A percentile compares a stretch with the other conserved stretches of the same genome.
Conservation (phyloP, 1,139 yeast species). For the Diutina catenulata region DNA sequence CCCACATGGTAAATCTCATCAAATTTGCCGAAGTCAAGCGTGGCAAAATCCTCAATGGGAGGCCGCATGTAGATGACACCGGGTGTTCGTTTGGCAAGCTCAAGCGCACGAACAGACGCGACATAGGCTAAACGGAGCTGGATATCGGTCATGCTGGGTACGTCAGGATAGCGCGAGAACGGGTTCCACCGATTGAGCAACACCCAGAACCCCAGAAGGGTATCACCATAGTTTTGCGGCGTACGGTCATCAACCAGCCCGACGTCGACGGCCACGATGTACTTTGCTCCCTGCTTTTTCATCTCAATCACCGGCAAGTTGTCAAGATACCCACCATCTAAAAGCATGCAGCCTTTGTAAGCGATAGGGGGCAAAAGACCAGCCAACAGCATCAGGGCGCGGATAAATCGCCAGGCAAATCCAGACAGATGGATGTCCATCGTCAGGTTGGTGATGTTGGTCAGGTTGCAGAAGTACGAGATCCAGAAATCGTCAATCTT, state of each 20-base stretch:
- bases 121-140: conserved; percentile 91
- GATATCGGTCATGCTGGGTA: conserved; percentile 91
- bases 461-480: conserved; percentile 76
- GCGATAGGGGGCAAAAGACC: conserved; percentile 86
- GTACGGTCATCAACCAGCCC: conserved; percentile 91
- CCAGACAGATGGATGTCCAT: conserved; percentile 94
- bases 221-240: conserved; percentile 87
- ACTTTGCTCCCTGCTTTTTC: conserved; percentile 78
- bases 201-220: conserved; percentile 89
- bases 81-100: conserved; percentile 70
- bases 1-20: conserved; percentile 86
- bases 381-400: conserved; percentile 96
- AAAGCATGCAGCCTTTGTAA: conserved; percentile 81
- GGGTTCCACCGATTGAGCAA: conserved; percentile 83
- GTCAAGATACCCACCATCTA: conserved; percentile 95
- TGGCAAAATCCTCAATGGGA: conserved; percentile 85
- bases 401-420: conserved; percentile 87
- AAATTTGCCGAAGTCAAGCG: conserved; percentile 84
- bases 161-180: conserved; percentile 74
- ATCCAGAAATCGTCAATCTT: conserved; percentile 97
- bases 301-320: conserved; percentile 87
- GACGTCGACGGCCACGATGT: conserved; percentile 92
- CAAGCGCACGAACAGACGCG: conserved; percentile 87
- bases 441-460: conserved; percentile 90
- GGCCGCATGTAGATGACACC: conserved; percentile 91